These are phyloP conservation scores for Boletus fagicola DNA, from an alignment of 768 basidiomycete species.

Conservation along the genomic window DNA sequence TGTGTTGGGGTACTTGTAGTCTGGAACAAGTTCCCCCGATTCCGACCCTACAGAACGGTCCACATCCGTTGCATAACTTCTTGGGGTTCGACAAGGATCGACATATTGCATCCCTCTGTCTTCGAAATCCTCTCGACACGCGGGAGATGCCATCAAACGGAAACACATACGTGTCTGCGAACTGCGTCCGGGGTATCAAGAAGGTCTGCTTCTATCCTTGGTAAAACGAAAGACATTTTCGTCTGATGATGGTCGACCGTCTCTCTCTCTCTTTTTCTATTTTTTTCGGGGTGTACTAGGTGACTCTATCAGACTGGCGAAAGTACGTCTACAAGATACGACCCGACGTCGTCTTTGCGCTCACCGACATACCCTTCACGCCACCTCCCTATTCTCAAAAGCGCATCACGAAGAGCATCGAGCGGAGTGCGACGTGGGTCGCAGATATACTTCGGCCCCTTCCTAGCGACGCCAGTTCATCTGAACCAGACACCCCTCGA, in stretches of 20 bases:
- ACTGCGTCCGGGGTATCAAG: constrained; percentile 65
- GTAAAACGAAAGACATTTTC: not conserved
- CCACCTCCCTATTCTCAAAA: constrained; percentile 71
- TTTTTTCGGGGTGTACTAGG: constrained; percentile 35
- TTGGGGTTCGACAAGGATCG: constrained; percentile 50
- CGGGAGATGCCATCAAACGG: constrained; percentile 75
- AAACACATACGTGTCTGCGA: constrained; percentile 51
- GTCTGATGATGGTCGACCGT: constrained; percentile 1
- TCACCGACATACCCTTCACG: constrained; percentile 69
- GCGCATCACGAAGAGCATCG: constrained; percentile 70
- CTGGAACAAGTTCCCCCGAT: constrained; percentile 66
- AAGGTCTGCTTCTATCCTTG: constrained; percentile 45
- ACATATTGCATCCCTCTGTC: constrained; percentile 57
- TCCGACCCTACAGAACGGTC: constrained; percentile 55
- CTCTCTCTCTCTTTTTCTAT: not conserved
- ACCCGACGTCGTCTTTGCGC: constrained; percentile 70
- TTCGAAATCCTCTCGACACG: constrained; percentile 63
- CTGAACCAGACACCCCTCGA: not conserved
- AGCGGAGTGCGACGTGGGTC: constrained; percentile 67
- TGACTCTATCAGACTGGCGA: constrained; percentile 55
- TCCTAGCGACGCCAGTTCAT: not conserved
- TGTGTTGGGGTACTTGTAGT: constrained; percentile 33
- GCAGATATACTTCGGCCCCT: constrained; percentile 45
- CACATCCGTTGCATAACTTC: constrained; percentile 60
- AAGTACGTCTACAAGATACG: constrained; percentile 48